Conservation (phyloP, 2,329 filamentous ascomycete species). For the Aspergillus ochraceus region DNA sequence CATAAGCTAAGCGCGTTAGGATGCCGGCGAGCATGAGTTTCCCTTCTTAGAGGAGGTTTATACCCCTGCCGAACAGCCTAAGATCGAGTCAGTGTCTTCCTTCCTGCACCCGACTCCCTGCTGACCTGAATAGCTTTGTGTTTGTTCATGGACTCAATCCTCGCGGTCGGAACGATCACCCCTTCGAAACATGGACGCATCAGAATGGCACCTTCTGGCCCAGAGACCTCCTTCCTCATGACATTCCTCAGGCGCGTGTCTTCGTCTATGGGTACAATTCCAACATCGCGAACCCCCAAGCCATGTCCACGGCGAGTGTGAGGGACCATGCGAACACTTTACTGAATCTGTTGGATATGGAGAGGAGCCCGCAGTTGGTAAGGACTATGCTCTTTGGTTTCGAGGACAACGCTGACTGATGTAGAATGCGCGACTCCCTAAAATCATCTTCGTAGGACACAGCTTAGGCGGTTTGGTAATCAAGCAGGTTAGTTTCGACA, state of each 20-base stretch:
- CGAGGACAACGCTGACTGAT: neutral
- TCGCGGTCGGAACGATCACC: conserved; percentile 30
- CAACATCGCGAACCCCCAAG: conserved; percentile 30
- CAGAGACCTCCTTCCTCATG: conserved; percentile 24
- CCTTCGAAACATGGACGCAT: conserved; percentile 35
- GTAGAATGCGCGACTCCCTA: conserved; percentile 24
- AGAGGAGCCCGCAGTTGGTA: conserved; percentile 29
- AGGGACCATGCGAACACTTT: conserved; percentile 37
- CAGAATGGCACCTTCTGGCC: conserved; percentile 28
- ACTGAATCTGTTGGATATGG: conserved; percentile 33
- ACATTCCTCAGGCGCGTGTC: conserved; percentile 30
- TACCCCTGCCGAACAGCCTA: conserved; percentile 23
- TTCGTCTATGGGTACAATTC: conserved; percentile 37
- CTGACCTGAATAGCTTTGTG: conserved; percentile 21
- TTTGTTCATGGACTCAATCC: conserved; percentile 36
- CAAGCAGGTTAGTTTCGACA: conserved; percentile 25
- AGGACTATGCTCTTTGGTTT: neutral
- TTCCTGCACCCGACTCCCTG: neutral
- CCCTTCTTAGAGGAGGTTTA: conserved; percentile 33
- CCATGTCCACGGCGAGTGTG: conserved; percentile 35
- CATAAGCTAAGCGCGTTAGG: conserved; percentile 10
- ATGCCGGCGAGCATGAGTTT: conserved; percentile 25
- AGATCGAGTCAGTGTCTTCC: conserved; percentile 26
- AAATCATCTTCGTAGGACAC: conserved; percentile 33
- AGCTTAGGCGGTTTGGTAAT: conserved; percentile 34